Evolutionary conservation across 2,329 filamentous ascomycete species (phyloP).

Genomic region (Phaeosphaeriaceae sp.): DNA sequence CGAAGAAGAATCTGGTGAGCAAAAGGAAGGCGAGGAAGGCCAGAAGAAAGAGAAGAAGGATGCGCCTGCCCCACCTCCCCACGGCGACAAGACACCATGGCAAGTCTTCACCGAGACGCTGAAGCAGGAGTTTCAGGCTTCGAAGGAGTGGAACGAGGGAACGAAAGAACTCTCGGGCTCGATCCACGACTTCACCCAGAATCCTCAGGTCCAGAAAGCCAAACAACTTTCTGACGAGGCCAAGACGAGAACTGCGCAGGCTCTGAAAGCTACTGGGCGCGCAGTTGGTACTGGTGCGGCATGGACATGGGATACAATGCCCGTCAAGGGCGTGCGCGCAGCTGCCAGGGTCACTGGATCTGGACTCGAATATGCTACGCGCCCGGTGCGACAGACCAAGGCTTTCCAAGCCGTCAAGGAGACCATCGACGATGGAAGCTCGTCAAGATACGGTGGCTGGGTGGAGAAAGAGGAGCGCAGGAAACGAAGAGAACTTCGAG

Average conservation of each 20-base stretch:
- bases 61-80: constrained; percentile 85
- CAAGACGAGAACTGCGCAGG: constrained; percentile 76
- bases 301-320: constrained; percentile 96
- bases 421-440: constrained; percentile 96
- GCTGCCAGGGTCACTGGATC: constrained; percentile 85
- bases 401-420: constrained; percentile 93
- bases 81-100: constrained; percentile 98
- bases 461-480: constrained; percentile 93
- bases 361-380: constrained; percentile 91
- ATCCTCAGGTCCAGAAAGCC: constrained; percentile 85
- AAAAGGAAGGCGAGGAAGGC: constrained; percentile 52
- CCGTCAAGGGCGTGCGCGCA: constrained; percentile 88
- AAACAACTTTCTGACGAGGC: constrained; percentile 85
- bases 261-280: constrained; percentile 83
- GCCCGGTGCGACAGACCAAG: constrained; percentile 92
- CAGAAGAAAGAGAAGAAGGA: constrained; percentile 69
- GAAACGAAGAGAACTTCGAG: constrained; percentile 76
- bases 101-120: constrained; percentile 99
- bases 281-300: constrained; percentile 88
- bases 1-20: constrained; percentile 56
- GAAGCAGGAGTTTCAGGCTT: constrained; percentile 90
- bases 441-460: constrained; percentile 95
- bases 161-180: constrained; percentile 92
- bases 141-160: constrained; percentile 98
- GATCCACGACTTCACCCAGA: constrained; percentile 90